Evolutionary conservation across 345 rosid species (phyloP).

Genomic region (Mercurialis annua): DNA sequence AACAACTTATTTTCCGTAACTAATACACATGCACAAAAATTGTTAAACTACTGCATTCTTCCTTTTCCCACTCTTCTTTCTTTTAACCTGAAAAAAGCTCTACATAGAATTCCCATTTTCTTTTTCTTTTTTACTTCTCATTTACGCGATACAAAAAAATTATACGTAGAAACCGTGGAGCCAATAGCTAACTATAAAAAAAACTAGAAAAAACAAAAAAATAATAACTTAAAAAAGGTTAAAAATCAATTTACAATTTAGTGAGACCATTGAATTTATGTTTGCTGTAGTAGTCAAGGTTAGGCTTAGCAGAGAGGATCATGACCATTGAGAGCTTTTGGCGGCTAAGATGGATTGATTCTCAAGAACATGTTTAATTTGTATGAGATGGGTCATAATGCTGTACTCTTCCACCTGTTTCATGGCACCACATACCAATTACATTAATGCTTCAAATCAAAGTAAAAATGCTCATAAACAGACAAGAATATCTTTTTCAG

Average conservation of each 20-base stretch:
- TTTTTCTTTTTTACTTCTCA: constrained; percentile 27
- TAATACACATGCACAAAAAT: not conserved
- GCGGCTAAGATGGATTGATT: constrained; percentile 30
- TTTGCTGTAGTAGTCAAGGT: constrained; percentile 27
- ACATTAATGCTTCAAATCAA: not conserved
- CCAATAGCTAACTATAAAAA: constrained; percentile 13
- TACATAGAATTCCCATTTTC: constrained; percentile 24
- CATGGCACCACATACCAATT: not conserved
- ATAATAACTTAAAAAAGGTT: constrained; percentile 12
- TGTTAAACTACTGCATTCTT: not conserved
- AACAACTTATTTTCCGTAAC: too few relatives aligned
- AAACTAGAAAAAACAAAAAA: not conserved
- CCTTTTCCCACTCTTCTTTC: constrained; percentile 3
- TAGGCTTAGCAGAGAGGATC: constrained; percentile 27
- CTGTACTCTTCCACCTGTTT: constrained; percentile 30
- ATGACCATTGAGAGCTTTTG: constrained; percentile 31
- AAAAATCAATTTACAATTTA: constrained; percentile 37
- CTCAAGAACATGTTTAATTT: constrained; percentile 48
- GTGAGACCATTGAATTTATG: constrained; percentile 18
- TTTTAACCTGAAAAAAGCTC: not conserved
- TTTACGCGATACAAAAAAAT: constrained; percentile 24
- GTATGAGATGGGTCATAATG: constrained; percentile 53
- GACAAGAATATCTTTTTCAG: not conserved
- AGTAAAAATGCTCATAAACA: not conserved
- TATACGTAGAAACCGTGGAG: constrained; percentile 17